phyloP scores from a whole-genome alignment of 1,284 basidiomycete species.

The Hypsizygus ulmarius region DNA sequence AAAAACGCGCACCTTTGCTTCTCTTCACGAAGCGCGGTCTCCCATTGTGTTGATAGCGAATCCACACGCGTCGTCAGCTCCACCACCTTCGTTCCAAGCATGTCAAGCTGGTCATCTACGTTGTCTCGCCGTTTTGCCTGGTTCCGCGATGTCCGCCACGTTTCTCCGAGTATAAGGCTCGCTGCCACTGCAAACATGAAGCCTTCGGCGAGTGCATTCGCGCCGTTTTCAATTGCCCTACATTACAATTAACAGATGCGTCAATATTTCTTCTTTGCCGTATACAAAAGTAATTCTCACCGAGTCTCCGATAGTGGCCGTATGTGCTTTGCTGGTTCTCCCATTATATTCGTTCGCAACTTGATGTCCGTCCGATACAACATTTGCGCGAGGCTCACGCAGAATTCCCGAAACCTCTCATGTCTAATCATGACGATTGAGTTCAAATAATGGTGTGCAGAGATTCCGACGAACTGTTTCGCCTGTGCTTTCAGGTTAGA shows the following conservation, averaged over 20 bases:
- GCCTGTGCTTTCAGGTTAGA: constrained; percentile 74
- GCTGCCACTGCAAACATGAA: constrained; percentile 85
- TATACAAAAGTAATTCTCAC: constrained; percentile 39
- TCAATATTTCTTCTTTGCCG: not conserved
- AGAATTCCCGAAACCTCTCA: constrained; percentile 72
- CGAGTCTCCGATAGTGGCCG: constrained; percentile 82
- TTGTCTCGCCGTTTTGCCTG: constrained; percentile 71
- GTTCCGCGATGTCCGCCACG: constrained; percentile 74
- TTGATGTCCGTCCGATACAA: constrained; percentile 80
- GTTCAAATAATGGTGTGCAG: not conserved
- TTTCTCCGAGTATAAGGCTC: constrained; percentile 73
- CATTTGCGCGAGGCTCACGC: constrained; percentile 76
- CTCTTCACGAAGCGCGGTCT: constrained; percentile 44
- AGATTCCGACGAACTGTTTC: constrained; percentile 50
- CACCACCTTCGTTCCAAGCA: constrained; percentile 46
- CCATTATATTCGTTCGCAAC: constrained; percentile 77
- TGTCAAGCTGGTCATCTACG: constrained; percentile 73
- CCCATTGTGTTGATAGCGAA: constrained; percentile 41
- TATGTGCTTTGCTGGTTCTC: constrained; percentile 73
- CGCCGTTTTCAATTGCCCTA: constrained; percentile 88
- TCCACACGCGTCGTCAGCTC: constrained; percentile 48
- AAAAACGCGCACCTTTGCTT: constrained; percentile 41
- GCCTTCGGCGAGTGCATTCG: constrained; percentile 82
- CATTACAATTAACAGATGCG: not conserved
- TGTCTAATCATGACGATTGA: constrained; percentile 48